A percentile compares a stretch with the other conserved stretches of the same genome.
Evolutionary conservation across 1,139 yeast species (phyloP).

Genomic region (Geotrichum carabidarum): DNA sequence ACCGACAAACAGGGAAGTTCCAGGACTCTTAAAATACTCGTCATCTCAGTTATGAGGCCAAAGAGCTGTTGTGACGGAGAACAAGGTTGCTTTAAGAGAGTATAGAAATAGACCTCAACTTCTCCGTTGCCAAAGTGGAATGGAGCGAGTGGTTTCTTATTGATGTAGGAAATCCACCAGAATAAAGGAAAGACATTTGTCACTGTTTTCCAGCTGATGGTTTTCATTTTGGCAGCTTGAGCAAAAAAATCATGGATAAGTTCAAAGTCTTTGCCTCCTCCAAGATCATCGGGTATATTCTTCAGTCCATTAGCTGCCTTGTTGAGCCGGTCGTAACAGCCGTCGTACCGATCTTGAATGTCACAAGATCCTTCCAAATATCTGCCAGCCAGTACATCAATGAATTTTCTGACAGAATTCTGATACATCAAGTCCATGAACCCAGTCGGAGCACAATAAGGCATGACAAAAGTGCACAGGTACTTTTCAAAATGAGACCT

Average conservation of each 20-base stretch:
- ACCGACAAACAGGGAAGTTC: not conserved
- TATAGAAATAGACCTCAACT: not conserved
- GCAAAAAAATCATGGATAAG: not conserved
- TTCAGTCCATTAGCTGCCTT: not conserved
- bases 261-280: not conserved
- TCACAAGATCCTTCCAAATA: not conserved
- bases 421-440: not conserved
- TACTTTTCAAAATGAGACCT: not conserved
- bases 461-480: not conserved
- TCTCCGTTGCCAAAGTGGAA: not conserved
- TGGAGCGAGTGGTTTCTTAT: not conserved
- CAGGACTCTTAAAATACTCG: not conserved
- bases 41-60: not conserved
- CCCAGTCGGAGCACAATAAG: not conserved
- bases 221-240: not conserved
- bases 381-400: not conserved
- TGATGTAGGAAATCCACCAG: not conserved
- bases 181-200: not conserved
- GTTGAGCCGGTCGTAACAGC: not conserved
- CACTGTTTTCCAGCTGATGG: not conserved
- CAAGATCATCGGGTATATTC: not conserved
- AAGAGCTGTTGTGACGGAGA: not conserved
- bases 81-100: not conserved
- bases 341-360: not conserved
- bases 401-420: not conserved